These are phyloP conservation scores for Rhizopus stolonifer DNA, from an alignment of 371 early-diverging fungal genomes.

Conservation along the genomic window DNA sequence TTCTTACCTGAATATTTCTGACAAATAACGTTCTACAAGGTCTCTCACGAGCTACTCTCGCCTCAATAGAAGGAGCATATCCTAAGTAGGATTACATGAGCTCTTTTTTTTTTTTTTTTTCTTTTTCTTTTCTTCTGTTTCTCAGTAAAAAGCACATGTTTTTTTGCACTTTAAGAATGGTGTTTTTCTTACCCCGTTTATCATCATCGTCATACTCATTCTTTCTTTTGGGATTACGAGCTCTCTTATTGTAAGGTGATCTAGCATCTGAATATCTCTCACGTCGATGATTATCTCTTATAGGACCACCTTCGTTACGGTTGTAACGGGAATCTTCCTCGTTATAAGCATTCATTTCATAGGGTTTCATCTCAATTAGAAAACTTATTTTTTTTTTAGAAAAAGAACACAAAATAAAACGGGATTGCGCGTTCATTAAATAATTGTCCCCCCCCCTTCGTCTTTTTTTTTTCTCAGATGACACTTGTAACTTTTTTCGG, in stretches of 20 bases:
- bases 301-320: conserved; percentile 18
- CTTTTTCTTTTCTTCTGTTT: neutral
- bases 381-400: too few relatives aligned
- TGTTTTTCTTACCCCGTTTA: conserved; percentile 13
- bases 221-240: conserved; percentile 10
- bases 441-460: too few relatives aligned
- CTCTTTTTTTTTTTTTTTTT: neutral
- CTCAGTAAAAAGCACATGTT: too few relatives aligned
- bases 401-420: too few relatives aligned
- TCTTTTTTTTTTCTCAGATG: conserved; percentile 32
- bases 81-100: conserved; percentile 1
- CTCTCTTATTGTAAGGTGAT: conserved; percentile 23
- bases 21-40: conserved; percentile 57
- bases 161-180: too few relatives aligned
- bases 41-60: conserved; percentile 47
- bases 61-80: conserved; percentile 36
- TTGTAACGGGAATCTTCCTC: conserved; percentile 6
- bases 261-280: conserved; percentile 21
- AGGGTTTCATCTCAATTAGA: conserved; percentile 1
- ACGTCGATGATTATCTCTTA: conserved; percentile 25
- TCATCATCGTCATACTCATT: conserved; percentile 19
- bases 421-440: too few relatives aligned
- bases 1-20: conserved; percentile 60
- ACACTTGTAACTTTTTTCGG: conserved; percentile 72
- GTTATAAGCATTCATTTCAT: neutral